Evolutionary conservation across 1,284 basidiomycete genomes (phyloP), one percentile per base, ranked within the genome.

Genomic region (Paramarasmius palmivorus): DNA sequence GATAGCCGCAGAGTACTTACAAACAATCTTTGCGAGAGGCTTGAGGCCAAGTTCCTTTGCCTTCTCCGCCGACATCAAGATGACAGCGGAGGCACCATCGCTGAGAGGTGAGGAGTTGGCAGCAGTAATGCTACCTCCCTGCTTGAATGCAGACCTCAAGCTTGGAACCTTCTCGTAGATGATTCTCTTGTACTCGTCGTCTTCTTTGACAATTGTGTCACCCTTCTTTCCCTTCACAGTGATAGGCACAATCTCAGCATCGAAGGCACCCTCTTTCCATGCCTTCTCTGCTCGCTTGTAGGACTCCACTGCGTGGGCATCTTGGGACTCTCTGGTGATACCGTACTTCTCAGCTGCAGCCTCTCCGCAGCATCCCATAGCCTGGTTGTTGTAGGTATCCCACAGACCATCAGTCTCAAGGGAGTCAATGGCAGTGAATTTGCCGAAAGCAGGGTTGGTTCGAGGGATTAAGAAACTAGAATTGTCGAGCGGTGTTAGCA

Each of bases 151-250:
- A 45, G 93, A 88, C 59, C 85, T 86, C 52, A 99, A 82, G 26
- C 86, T 79, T 45, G 91, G 92, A 61, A 98, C 84, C 73, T 95
- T 94, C 62, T 98, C 94, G 69, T 89, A 93, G 62, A 96, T 87
- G 59, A 97, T 86, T 64, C 93, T 89, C 76, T 93, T 98, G 83
- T 94, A 98, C 70, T 99, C 96, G 73, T 99, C 97, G 67, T 99
- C 97, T 76, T 99, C 95, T 62, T 80, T 81, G 52, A 97, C 83
- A 55, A 98, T 73, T 34, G 84, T 88, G 68, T 98, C 92, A 38
- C 94, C 95, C 77, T 96, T 97, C 79, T 93, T 93, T 65, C 89
- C 88, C 77, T 97, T 96, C 75, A 98, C 84, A 12, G 87, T 90
- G n/a, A 99, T 85, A 12, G 95, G 93, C 1, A 89, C 92, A 54